These are phyloP conservation scores for Xanthoconium stramineum DNA, from an alignment of 768 basidiomycete species.

Conservation along the genomic window DNA sequence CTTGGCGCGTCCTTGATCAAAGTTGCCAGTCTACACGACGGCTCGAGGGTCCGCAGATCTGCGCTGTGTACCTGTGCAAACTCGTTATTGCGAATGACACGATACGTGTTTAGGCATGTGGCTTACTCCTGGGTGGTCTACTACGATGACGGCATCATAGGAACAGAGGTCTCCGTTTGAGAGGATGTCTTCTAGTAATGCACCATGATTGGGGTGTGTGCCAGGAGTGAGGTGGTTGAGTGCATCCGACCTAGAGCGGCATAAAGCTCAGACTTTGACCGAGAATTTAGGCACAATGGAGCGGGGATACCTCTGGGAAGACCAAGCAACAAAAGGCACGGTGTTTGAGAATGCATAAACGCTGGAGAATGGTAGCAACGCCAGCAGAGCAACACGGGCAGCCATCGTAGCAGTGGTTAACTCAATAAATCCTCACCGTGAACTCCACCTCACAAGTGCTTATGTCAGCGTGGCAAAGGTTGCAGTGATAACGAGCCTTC, in stretches of 20 bases:
- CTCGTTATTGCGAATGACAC: constrained; percentile 2
- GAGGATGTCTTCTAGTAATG: constrained; percentile 46
- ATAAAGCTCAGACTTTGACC: not conserved
- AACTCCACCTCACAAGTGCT: not conserved
- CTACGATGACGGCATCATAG: constrained; percentile 62
- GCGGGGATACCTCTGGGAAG: constrained; percentile 53
- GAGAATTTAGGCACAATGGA: not conserved
- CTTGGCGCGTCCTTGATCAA: constrained; percentile 49
- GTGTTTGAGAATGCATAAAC: constrained; percentile 61
- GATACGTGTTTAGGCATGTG: not conserved
- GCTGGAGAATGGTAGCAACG: constrained; percentile 39
- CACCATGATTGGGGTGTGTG: constrained; percentile 25
- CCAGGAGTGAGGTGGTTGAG: constrained; percentile 42
- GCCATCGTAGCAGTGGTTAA: constrained; percentile 39
- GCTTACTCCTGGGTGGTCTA: constrained; percentile 73
- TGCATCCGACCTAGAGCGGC: constrained; percentile 41
- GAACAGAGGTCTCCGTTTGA: constrained; percentile 49
- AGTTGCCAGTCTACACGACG: constrained; percentile 47
- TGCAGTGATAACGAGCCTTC: too few species aligned
- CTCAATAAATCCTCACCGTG: not conserved
- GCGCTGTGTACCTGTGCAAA: constrained; percentile 62
- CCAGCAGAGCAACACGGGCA: constrained; percentile 39
- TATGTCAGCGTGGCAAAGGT: not conserved
- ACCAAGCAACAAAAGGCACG: constrained; percentile 67
- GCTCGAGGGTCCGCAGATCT: constrained; percentile 62